Base-by-base conservation (phyloP, 2,329 filamentous ascomycete species). In the Diaporthe eres region DNA sequence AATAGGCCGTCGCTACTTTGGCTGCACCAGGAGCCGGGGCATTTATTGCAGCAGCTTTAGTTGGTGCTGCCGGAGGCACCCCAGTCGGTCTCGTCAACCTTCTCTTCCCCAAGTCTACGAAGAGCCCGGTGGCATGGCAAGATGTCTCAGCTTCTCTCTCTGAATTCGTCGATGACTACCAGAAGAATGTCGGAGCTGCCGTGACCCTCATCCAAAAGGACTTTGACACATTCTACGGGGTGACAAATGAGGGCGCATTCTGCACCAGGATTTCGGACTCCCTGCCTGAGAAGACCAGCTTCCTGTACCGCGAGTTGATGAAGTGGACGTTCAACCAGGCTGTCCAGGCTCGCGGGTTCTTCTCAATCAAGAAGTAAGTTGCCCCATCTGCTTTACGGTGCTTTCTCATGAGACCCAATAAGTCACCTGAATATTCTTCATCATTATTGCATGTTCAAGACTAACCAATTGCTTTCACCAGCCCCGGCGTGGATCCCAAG, bases 341-440 rank as follows among this genome's bases (percentile, higher is more conserved):
- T 15, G 65, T 68, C 13, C 65, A 68, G 47, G 65, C 65, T 39
- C 65, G 65, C 13, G 34, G 44, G 4, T 68, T 68, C 47, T 68
- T 68, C 31, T 53, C 65, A 2, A 53, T 68, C n/a, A 68, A 68
- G 65, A 68, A 68, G 65, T 68, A 68, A 42, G 65, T 68, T 34
- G 17, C 9, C 8, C 4, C 28, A 22, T 1, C 25, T 65, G 2
- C 25, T n/a, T 22, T 1, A 3, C 13, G 6, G 1, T 31, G 25
- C 25, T 42, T 17, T 22, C 8, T 22, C 28, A 22, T 4, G 4
- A 6, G 6, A 34, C 12, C 2, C 57, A 9, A 25, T 25, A 25
- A 25, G 25, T 25, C 25, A 25, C 25, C 25, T 25, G 25, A 25
- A 25, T 25, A 25, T 25, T 25, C 25, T 25, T 7, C 57, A 5